Conservation (phyloP, 2,329 filamentous ascomycete genomes). For the Clonostachys byssicola region DNA sequence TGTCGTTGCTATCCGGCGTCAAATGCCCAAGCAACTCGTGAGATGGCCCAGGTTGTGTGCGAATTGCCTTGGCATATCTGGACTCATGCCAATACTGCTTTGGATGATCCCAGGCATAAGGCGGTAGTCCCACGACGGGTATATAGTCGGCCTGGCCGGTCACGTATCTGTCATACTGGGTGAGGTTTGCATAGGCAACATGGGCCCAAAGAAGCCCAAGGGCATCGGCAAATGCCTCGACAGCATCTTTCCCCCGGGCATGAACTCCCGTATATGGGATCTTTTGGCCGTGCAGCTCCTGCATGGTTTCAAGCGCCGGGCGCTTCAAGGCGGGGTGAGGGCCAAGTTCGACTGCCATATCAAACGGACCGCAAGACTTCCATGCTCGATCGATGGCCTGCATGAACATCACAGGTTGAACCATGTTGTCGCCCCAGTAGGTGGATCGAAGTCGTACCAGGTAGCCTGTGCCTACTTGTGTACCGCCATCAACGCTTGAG, state of each 20-base stretch:
- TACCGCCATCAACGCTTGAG: conserved; percentile 3
- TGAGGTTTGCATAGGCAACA: conserved; percentile 4
- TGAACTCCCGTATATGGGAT: conserved; percentile 8
- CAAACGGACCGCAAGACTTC: not conserved
- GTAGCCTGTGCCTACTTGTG: not conserved
- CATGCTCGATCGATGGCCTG: conserved; percentile 7
- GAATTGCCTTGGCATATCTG: conserved; percentile 19
- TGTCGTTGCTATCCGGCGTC: conserved; percentile 15
- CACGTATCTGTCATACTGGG: not conserved
- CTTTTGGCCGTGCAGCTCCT: not conserved
- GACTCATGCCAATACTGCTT: conserved; percentile 22
- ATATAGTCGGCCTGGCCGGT: not conserved
- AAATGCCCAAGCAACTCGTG: conserved; percentile 36
- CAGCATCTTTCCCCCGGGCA: conserved; percentile 8
- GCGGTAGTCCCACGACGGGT: conserved; percentile 20
- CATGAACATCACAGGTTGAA: conserved; percentile 12
- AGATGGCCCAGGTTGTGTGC: conserved; percentile 32
- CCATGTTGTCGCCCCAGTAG: conserved; percentile 18
- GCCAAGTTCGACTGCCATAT: conserved; percentile 30
- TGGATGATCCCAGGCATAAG: conserved; percentile 31
- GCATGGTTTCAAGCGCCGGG: conserved; percentile 19
- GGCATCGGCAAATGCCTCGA: conserved; percentile 7
- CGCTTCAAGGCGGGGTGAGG: conserved; percentile 43
- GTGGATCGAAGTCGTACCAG: not conserved
- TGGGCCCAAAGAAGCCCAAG: conserved; percentile 9